Conservation (phyloP, 352 stramenopile genomes). For the Globisporangium echinulatum region DNA sequence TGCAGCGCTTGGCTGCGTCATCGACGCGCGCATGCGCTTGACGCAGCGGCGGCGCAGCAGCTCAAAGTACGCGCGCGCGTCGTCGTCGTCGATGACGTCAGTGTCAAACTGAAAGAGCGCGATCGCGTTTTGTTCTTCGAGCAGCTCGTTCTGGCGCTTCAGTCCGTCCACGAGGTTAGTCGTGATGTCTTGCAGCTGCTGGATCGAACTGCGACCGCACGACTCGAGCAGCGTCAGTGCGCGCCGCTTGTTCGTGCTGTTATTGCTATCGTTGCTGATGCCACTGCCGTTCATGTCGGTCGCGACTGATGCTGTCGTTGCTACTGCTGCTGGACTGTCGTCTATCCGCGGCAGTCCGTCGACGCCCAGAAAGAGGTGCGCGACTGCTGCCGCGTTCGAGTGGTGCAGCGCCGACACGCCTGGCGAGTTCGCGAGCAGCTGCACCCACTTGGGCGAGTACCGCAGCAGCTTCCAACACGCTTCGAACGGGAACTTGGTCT, state of each 20-base stretch:
- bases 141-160: constrained; percentile 48
- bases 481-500: constrained; percentile 64
- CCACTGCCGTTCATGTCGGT: background rate
- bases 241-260: background rate
- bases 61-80: constrained; percentile 44
- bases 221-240: constrained; percentile 7
- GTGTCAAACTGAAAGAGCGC: constrained; percentile 47
- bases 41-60: constrained; percentile 41
- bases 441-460: constrained; percentile 55
- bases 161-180: constrained; percentile 43
- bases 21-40: constrained; percentile 39
- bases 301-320: background rate
- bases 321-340: background rate
- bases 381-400: background rate
- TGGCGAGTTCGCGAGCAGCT: constrained; percentile 42
- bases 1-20: background rate
- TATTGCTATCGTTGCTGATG: background rate
- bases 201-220: constrained; percentile 4
- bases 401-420: constrained; percentile 16
- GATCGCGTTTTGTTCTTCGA: constrained; percentile 75
- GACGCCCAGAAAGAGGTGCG: constrained; percentile 3
- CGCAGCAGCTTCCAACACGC: constrained; percentile 63
- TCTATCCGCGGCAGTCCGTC: constrained; percentile 10
- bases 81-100: constrained; percentile 39
- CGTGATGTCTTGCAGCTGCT: constrained; percentile 26